Conservation (phyloP, 495 filamentous ascomycete species). For the Daldinia bambusicola region DNA sequence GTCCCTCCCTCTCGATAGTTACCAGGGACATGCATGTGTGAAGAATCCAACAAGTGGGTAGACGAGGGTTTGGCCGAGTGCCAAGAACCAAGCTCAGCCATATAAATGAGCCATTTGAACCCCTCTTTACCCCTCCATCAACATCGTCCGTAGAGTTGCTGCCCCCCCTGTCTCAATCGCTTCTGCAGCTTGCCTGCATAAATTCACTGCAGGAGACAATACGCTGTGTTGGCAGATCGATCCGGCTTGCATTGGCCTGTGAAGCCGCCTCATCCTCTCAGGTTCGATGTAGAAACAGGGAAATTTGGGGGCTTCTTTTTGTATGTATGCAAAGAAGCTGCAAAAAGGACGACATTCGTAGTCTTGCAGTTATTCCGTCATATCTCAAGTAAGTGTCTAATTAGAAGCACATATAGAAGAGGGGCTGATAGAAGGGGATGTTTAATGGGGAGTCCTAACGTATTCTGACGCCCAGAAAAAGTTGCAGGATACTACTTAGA, state of each 20-base stretch:
- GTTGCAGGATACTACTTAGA: background rate
- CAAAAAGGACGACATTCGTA: background rate
- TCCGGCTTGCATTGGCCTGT: slow-evolving; percentile 42
- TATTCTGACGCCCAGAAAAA: slow-evolving; percentile 23
- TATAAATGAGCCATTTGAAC: slow-evolving; percentile 41
- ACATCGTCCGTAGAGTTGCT: slow-evolving; percentile 25
- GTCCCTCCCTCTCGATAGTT: slow-evolving; percentile 6
- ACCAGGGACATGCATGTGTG: slow-evolving; percentile 16
- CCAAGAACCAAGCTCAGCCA: slow-evolving; percentile 33
- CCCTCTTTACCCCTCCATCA: slow-evolving; percentile 52
- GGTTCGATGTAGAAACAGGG: slow-evolving; percentile 18
- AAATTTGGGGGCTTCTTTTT: background rate
- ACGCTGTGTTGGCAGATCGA: slow-evolving; percentile 51
- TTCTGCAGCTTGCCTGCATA: slow-evolving; percentile 45
- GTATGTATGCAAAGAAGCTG: slow-evolving; percentile 13
- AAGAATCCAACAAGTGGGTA: slow-evolving; percentile 33
- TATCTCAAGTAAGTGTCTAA: slow-evolving; percentile 26
- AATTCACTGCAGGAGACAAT: slow-evolving; percentile 45
- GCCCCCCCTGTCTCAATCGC: slow-evolving; percentile 48
- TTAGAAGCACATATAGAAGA: slow-evolving; percentile 19
- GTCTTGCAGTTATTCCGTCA: slow-evolving; percentile 36
- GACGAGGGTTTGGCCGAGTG: slow-evolving; percentile 29
- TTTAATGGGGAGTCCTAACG: slow-evolving; percentile 15
- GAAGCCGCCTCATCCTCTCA: slow-evolving; percentile 37
- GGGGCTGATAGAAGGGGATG: slow-evolving; percentile 28